Base-by-base conservation (phyloP, 2,329 filamentous ascomycete genomes). In the Ascochyta koolunga region DNA sequence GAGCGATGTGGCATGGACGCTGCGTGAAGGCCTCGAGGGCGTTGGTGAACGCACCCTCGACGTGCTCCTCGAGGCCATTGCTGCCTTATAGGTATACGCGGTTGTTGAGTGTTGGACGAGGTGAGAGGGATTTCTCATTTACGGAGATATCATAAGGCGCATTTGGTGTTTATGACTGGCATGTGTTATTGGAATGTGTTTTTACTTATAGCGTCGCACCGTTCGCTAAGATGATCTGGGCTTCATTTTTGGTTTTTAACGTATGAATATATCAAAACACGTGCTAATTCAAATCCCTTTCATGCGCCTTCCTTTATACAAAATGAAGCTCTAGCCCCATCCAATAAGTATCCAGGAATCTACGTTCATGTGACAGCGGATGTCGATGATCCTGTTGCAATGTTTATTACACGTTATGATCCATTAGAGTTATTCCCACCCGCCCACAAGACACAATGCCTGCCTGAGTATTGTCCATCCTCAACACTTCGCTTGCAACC, bases 1-100 rank as follows among this genome's bases (percentile, higher is more conserved):
- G 72, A 98, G 93, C 70, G 93, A 98, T 79, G 82, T 98, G 37
- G 88, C 89, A 4, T 89, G 88, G 77, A 77, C 95, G 50, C 77
- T 97, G 22, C 86, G 86, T 31, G 86, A 86, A 33, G 75, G 75
- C 2, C 65, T 76, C 18, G 66, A 70, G 15, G 74, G 72, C 7
- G 68, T 82, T 5, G 78, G 75, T 4, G 80, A 83, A 53, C 75
- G 78, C 54, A 80, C 82, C 5, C 66, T 87, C 43, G 82, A 86
- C 44, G 82, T 86, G 24, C 65, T 87, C 62, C 77, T 80, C 40
- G 81, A 78, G 65, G 83, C 83, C 47, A 83, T 87, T 59, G 81
- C 82, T 51, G 77, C 77, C 18, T 68, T 86, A 62, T 86, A 68
- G 42, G 8, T 9, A 22, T 2, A 4, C 25, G 9, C 18, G 22